Evolutionary conservation across 1,284 basidiomycete genomes (phyloP).

Genomic region (Naganishia albida): DNA sequence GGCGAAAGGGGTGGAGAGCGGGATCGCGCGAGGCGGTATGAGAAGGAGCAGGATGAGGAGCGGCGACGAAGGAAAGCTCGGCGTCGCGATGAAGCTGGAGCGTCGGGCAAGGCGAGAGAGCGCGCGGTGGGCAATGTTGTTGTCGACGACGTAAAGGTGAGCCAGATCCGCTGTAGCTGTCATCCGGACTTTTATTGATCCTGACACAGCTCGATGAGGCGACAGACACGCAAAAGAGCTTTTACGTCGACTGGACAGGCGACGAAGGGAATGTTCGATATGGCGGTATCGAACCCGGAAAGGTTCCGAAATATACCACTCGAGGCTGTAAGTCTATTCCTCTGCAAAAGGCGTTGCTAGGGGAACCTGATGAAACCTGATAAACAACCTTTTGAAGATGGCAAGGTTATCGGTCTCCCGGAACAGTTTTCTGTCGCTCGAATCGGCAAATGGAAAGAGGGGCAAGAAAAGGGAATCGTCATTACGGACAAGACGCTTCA

Average conservation of each 20-base stretch:
- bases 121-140: too few species aligned
- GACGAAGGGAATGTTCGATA: constrained; percentile 21
- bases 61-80: not conserved
- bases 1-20: not conserved
- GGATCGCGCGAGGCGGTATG: not conserved
- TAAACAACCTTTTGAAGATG: constrained; percentile 1
- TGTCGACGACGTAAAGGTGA: too few species aligned
- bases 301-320: constrained; percentile 14
- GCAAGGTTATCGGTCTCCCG: constrained; percentile 28
- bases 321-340: constrained; percentile 14
- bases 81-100: not conserved
- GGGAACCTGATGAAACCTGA: not conserved
- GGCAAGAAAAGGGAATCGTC: constrained; percentile 16
- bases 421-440: constrained; percentile 28
- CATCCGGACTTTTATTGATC: not conserved
- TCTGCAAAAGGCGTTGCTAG: not conserved
- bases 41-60: constrained; percentile 14
- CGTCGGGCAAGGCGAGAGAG: not conserved
- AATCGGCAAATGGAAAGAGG: constrained; percentile 17
- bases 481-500: constrained; percentile 5
- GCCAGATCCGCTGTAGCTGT: not conserved
- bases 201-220: not conserved
- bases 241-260: constrained; percentile 27
- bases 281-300: constrained; percentile 17
- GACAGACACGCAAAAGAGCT: not conserved